A percentile compares a stretch with the other conserved stretches of the same genome.
These are phyloP conservation scores for Selenicereus undatus DNA, from an alignment of 148 eudicot species.

Conservation along the genomic window DNA sequence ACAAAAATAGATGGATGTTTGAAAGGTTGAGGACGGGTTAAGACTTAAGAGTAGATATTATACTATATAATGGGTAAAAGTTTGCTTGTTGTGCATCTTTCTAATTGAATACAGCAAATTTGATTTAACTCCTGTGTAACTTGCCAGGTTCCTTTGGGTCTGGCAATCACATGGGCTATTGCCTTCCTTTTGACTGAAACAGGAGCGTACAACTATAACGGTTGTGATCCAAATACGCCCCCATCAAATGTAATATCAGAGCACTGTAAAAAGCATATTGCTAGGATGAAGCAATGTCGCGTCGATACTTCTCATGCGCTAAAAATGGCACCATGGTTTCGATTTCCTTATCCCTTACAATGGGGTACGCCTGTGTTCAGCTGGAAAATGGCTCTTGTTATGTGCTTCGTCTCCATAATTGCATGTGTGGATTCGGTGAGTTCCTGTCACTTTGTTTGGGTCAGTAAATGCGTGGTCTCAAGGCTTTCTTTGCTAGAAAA, in stretches of 20 bases:
- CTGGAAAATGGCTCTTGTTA: constrained; percentile 95
- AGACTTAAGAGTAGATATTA: neutral
- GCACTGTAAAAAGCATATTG: constrained; percentile 76
- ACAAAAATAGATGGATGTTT: neutral
- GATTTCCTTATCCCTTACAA: constrained; percentile 95
- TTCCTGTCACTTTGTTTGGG: constrained; percentile 9
- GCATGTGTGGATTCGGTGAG: constrained; percentile 94
- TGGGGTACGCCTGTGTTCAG: constrained; percentile 89
- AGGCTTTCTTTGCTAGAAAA: neutral
- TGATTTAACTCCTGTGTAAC: constrained; percentile 9
- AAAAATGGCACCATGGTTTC: constrained; percentile 85
- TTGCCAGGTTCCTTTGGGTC: constrained; percentile 83
- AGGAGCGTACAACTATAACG: constrained; percentile 78
- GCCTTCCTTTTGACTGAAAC: constrained; percentile 89
- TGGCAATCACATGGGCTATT: constrained; percentile 82
- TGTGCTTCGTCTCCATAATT: constrained; percentile 88
- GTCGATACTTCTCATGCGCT: constrained; percentile 93
- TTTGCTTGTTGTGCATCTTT: neutral
- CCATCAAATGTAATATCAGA: constrained; percentile 75
- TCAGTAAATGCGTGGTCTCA: neutral
- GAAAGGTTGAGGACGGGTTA: neutral
- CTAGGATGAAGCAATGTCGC: constrained; percentile 81
- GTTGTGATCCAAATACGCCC: constrained; percentile 83
- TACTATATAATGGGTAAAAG: neutral
- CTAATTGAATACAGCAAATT: neutral